phyloP scores from a whole-genome alignment of 441 rosid species.

The Kokia cookei region DNA sequence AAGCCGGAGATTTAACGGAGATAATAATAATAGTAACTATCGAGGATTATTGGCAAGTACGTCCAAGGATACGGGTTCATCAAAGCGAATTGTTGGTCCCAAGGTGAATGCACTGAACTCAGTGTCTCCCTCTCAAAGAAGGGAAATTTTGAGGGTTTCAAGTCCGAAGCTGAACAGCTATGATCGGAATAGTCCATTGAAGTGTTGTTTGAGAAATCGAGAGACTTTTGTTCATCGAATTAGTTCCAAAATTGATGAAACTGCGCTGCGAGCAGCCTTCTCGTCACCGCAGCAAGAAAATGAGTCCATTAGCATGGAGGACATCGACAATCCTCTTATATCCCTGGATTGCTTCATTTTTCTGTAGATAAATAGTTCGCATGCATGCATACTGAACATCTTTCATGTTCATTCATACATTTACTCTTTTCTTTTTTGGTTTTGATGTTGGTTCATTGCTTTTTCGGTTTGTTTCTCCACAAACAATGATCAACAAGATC shows the following conservation, averaged over 20 bases:
- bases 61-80: constrained; percentile 27
- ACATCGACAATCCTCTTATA: constrained; percentile 62
- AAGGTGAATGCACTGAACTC: constrained; percentile 21
- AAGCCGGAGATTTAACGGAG: constrained; percentile 48
- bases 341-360: constrained; percentile 90
- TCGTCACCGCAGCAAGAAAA: constrained; percentile 21
- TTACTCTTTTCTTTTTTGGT: not conserved
- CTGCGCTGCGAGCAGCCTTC: constrained; percentile 30
- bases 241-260: constrained; percentile 46
- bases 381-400: constrained; percentile 1
- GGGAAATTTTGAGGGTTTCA: constrained; percentile 25
- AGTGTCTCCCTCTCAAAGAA: constrained; percentile 25
- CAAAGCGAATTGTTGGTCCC: constrained; percentile 12
- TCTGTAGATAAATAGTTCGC: constrained; percentile 29
- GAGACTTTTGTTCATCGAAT: constrained; percentile 54
- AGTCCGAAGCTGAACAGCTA: constrained; percentile 15
- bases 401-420: not conserved
- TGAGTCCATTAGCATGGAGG: constrained; percentile 38
- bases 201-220: constrained; percentile 23
- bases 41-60: constrained; percentile 18
- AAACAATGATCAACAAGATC: constrained; percentile 2
- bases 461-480: not conserved
- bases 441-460: not conserved
- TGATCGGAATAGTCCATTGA: constrained; percentile 12
- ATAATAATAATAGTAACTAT: constrained; percentile 8